These are phyloP conservation scores for Teunomyces funiuensis DNA, from an alignment of 805 yeast genomes.

Conservation along the genomic window DNA sequence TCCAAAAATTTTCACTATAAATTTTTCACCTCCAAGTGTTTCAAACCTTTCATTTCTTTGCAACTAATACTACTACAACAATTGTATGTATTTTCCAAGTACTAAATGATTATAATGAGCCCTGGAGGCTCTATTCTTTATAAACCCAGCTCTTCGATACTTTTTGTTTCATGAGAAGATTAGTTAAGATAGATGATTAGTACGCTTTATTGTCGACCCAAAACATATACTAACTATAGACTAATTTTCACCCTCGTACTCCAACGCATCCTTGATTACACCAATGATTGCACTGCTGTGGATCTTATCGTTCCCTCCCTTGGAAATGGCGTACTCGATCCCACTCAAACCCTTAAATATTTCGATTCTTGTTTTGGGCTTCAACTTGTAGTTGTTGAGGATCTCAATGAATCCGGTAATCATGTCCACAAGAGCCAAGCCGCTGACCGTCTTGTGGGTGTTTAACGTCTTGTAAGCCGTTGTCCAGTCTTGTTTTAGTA, in stretches of 20 bases:
- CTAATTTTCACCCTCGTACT: slow-evolving; percentile 19
- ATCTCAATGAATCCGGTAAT: slow-evolving; percentile 74
- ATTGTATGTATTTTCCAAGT: slow-evolving; percentile 2
- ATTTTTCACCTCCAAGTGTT: background rate
- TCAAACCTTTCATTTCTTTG: background rate
- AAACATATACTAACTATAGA: background rate
- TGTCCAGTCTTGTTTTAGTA: slow-evolving; percentile 86
- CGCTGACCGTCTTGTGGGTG: slow-evolving; percentile 67
- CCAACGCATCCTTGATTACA: slow-evolving; percentile 69
- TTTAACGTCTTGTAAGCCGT: slow-evolving; percentile 67
- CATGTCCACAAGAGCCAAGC: slow-evolving; percentile 86
- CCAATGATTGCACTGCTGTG: slow-evolving; percentile 91
- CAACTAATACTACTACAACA: background rate
- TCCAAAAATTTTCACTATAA: slow-evolving; percentile 2
- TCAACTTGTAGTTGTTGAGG: slow-evolving; percentile 66
- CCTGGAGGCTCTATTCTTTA: slow-evolving; percentile 22
- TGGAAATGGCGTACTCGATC: slow-evolving; percentile 85
- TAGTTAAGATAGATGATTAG: slow-evolving; percentile 19
- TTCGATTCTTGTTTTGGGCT: slow-evolving; percentile 57
- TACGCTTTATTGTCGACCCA: background rate
- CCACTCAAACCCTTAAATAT: slow-evolving; percentile 76
- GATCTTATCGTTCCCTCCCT: slow-evolving; percentile 89
- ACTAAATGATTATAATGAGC: slow-evolving; percentile 23
- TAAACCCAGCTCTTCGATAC: slow-evolving; percentile 29
- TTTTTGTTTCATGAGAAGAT: slow-evolving; percentile 26